phyloP scores from a whole-genome alignment of 2,329 filamentous ascomycete species.

The Diaporthe australafricana region DNA sequence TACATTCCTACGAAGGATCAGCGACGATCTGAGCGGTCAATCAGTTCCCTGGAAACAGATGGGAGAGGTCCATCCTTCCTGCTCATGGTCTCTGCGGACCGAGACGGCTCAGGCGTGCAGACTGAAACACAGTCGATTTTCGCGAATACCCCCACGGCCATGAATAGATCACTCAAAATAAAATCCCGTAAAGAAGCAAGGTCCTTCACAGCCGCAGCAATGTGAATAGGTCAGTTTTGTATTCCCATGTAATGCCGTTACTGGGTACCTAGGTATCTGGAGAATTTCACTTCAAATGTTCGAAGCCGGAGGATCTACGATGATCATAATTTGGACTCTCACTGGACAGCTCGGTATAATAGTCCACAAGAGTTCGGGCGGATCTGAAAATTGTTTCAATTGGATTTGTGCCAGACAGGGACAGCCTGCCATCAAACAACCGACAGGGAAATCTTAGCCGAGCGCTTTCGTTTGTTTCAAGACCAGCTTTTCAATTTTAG shows the following conservation, averaged over 20 bases:
- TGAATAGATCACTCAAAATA: too few species aligned
- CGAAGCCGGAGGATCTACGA: neutral
- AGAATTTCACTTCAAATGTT: too few species aligned
- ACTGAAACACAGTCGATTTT: neutral
- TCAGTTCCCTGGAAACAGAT: neutral
- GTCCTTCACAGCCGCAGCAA: too few species aligned
- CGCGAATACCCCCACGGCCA: too few species aligned
- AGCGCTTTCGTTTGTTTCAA: conserved; percentile 26
- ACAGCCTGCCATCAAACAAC: neutral
- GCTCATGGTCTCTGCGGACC: too few species aligned
- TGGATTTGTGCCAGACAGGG: neutral
- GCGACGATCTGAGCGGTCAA: too few species aligned
- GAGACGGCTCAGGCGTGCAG: neutral
- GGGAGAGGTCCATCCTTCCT: neutral
- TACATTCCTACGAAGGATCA: too few species aligned
- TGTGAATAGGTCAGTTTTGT: too few species aligned
- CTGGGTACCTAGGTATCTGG: too few species aligned
- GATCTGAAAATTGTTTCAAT: neutral
- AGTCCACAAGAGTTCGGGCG: neutral
- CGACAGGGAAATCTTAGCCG: conserved; percentile 21
- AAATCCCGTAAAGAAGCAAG: too few species aligned
- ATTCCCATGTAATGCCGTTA: too few species aligned
- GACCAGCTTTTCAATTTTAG: conserved; percentile 4
- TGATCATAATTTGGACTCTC: neutral
- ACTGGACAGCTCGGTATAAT: neutral